phyloP scores from a whole-genome alignment of 2,329 filamentous ascomycete genomes.

The Fusarium algeriense region DNA sequence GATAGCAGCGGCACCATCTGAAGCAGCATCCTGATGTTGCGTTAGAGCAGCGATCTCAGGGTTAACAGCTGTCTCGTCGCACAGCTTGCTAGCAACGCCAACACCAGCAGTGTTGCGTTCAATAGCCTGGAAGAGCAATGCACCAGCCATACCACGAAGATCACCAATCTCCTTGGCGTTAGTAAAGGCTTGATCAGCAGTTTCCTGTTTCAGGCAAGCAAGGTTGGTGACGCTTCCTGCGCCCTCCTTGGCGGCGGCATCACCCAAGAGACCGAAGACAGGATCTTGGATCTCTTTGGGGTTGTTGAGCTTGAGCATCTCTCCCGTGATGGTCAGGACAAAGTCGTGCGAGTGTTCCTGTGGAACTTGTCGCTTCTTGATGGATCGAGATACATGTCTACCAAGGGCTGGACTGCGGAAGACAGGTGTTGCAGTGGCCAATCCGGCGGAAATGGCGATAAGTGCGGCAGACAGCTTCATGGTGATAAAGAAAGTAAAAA shows the following conservation, averaged over 20 bases:
- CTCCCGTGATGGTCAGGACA: conserved; percentile 9
- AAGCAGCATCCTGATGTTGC: conserved; percentile 15
- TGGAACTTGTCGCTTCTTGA: conserved; percentile 17
- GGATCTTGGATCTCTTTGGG: conserved; percentile 22
- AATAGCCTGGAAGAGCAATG: conserved; percentile 66
- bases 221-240: conserved; percentile 58
- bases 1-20: background rate
- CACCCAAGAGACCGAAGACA: conserved; percentile 7
- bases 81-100: conserved; percentile 35
- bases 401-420: background rate
- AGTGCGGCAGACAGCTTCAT: conserved; percentile 17
- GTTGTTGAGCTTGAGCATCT: conserved; percentile 11
- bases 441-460: conserved; percentile 5
- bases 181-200: conserved; percentile 70
- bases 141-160: conserved; percentile 65
- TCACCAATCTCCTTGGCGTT: conserved; percentile 67
- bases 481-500: background rate
- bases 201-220: conserved; percentile 61
- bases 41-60: conserved; percentile 22
- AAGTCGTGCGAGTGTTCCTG: conserved; percentile 22
- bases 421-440: conserved; percentile 9
- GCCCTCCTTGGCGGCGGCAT: conserved; percentile 21
- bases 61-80: conserved; percentile 5
- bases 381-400: background rate
- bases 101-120: conserved; percentile 62